phyloP scores from a whole-genome alignment of 768 basidiomycete species.

The Xanthoconium stramineum region DNA sequence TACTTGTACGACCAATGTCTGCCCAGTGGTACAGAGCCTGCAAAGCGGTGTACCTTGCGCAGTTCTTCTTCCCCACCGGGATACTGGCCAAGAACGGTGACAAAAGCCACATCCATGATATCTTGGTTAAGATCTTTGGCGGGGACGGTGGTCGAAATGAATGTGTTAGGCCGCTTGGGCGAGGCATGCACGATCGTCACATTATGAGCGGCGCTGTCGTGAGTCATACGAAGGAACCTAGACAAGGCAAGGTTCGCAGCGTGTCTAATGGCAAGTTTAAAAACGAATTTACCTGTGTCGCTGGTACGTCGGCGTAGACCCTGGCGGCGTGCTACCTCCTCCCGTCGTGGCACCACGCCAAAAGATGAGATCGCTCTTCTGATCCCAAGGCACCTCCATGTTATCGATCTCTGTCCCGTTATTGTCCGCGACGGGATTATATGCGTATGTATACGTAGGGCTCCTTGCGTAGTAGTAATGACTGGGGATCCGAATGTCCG shows the following conservation, averaged over 20 bases:
- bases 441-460: constrained; percentile 82
- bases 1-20: constrained; percentile 93
- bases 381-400: constrained; percentile 87
- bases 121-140: constrained; percentile 64
- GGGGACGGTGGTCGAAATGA: constrained; percentile 60
- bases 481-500: constrained; percentile 91
- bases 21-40: constrained; percentile 74
- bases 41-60: constrained; percentile 62
- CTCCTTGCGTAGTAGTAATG: constrained; percentile 94
- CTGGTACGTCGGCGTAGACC: constrained; percentile 81
- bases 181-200: constrained; percentile 69
- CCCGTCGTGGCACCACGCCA: constrained; percentile 98
- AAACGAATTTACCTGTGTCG: constrained; percentile 62
- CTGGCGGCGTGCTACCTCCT: constrained; percentile 83
- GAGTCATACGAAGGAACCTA: constrained; percentile 77
- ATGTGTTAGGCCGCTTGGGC: constrained; percentile 54
- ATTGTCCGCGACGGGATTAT: constrained; percentile 72
- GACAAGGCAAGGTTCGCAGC: background rate
- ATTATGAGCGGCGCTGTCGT: constrained; percentile 43
- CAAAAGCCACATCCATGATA: constrained; percentile 86
- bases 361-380: constrained; percentile 83
- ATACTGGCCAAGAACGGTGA: constrained; percentile 71
- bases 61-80: constrained; percentile 72
- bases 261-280: background rate
- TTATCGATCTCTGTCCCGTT: constrained; percentile 71